Percentiles rank a stretch among this genome's conserved stretches.
These are phyloP conservation scores for Plectosphaerella plurivora DNA, from an alignment of 2,329 filamentous ascomycete genomes.

Conservation along the genomic window DNA sequence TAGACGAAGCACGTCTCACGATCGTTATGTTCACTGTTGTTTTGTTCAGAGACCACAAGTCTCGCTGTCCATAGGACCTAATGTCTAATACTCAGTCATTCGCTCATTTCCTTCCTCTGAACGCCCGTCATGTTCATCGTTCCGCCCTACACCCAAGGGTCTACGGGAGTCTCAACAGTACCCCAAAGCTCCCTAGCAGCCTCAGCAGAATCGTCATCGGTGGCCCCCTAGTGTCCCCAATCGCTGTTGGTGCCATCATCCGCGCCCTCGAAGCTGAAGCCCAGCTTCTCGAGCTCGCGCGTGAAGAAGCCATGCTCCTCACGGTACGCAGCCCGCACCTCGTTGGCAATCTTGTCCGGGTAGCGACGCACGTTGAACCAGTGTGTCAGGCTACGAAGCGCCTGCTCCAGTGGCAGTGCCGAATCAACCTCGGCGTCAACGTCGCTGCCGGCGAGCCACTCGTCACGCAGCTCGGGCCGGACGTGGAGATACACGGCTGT, in stretches of 20 bases:
- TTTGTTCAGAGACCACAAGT: too few relatives aligned
- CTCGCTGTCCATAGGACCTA: not conserved
- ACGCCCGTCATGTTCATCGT: too few relatives aligned
- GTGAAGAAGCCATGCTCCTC: constrained; percentile 79
- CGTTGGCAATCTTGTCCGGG: constrained; percentile 68
- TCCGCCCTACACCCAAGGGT: not conserved
- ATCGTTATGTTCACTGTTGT: not conserved
- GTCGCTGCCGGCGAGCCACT: constrained; percentile 89
- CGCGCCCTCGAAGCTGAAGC: constrained; percentile 42
- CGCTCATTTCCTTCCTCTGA: too few relatives aligned
- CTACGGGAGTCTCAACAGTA: not conserved
- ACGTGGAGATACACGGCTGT: constrained; percentile 95
- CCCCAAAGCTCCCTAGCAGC: not conserved
- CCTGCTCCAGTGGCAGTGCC: constrained; percentile 86
- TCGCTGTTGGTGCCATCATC: constrained; percentile 21
- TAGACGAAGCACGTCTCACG: not conserved
- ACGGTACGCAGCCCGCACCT: constrained; percentile 53
- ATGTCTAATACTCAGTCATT: constrained; percentile 1
- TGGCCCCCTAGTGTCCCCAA: constrained; percentile 15
- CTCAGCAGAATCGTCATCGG: not conserved
- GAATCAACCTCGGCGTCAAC: constrained; percentile 93
- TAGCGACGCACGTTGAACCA: constrained; percentile 89
- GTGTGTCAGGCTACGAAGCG: constrained; percentile 81
- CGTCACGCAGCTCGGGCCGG: constrained; percentile 85
- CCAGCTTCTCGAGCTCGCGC: constrained; percentile 70